Evolutionary conservation across 2,329 filamentous ascomycete species (phyloP).

Genomic region (Colletotrichum theobromicola): DNA sequence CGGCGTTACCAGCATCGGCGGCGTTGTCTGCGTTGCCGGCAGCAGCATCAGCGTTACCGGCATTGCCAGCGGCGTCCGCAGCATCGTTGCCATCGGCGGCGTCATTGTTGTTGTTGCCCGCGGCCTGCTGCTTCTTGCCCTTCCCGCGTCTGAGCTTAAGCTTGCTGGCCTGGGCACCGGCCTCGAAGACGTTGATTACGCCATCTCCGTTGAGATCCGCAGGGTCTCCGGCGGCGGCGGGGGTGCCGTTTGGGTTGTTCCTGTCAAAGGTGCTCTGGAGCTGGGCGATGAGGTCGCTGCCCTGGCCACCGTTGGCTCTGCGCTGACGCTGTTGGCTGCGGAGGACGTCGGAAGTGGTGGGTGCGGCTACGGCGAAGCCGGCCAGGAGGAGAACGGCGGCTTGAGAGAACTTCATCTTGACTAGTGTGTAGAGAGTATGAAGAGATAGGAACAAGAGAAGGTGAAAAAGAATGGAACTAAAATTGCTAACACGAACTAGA

Average conservation of each 20-base stretch:
- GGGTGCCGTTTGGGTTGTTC: not conserved
- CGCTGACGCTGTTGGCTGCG: not conserved
- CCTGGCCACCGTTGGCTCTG: not conserved
- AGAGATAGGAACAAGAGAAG: not conserved
- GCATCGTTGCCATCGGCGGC: not conserved
- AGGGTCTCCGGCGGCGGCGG: not conserved
- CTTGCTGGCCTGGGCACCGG: not conserved
- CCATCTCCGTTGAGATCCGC: not conserved
- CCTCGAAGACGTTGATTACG: conserved; percentile 21
- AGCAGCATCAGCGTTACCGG: not conserved
- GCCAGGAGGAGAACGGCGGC: conserved; percentile 4
- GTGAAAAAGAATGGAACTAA: not conserved
- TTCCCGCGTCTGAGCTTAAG: not conserved
- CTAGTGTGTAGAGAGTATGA: not conserved
- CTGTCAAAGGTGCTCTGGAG: conserved; percentile 3
- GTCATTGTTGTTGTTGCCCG: not conserved
- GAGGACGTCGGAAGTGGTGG: not conserved
- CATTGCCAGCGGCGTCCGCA: not conserved
- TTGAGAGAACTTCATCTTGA: conserved; percentile 11
- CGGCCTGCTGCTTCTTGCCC: not conserved
- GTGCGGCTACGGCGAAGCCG: conserved; percentile 6
- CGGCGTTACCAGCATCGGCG: not conserved
- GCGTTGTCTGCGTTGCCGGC: not conserved
- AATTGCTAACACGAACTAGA: not conserved
- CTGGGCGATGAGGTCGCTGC: not conserved